These are phyloP conservation scores for Colletotrichum somersetense DNA, from an alignment of 2,329 filamentous ascomycete species.

Conservation along the genomic window DNA sequence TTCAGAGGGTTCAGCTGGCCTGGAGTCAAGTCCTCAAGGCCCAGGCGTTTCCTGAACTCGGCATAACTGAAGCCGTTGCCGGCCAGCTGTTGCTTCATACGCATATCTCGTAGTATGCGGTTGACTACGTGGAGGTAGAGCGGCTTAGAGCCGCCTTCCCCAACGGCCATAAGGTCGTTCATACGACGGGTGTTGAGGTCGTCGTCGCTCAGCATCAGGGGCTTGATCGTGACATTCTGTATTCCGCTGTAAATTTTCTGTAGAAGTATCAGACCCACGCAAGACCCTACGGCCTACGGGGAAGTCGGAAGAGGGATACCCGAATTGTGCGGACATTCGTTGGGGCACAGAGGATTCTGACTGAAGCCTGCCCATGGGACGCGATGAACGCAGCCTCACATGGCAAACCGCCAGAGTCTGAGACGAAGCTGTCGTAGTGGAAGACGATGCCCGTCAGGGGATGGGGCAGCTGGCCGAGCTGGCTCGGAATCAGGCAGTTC, in stretches of 20 bases:
- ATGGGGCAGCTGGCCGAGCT: slow-evolving; percentile 59
- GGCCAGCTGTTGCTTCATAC: slow-evolving; percentile 52
- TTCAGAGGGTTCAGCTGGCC: slow-evolving; percentile 67
- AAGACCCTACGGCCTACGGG: no score
- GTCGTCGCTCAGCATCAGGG: slow-evolving; percentile 62
- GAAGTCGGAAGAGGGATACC: background rate
- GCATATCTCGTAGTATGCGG: slow-evolving; percentile 69
- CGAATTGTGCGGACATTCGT: slow-evolving; percentile 61
- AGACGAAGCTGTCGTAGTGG: slow-evolving; percentile 71
- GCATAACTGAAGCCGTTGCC: no score
- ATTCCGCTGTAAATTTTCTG: slow-evolving; percentile 57
- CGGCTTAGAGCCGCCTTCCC: slow-evolving; percentile 55
- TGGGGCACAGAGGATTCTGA: slow-evolving; percentile 66
- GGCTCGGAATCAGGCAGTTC: slow-evolving; percentile 64
- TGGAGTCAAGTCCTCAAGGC: slow-evolving; percentile 54
- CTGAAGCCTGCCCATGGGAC: slow-evolving; percentile 56
- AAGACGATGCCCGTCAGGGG: slow-evolving; percentile 74
- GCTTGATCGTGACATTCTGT: slow-evolving; percentile 60
- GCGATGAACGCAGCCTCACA: slow-evolving; percentile 72
- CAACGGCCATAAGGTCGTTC: slow-evolving; percentile 72
- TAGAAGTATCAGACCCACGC: background rate
- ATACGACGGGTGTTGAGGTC: slow-evolving; percentile 70
- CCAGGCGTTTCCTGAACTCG: no score
- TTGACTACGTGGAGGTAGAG: slow-evolving; percentile 70
- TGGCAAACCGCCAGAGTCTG: slow-evolving; percentile 60